phyloP scores from a whole-genome alignment of 2,329 filamentous ascomycete genomes.

The Boeremia exigua region DNA sequence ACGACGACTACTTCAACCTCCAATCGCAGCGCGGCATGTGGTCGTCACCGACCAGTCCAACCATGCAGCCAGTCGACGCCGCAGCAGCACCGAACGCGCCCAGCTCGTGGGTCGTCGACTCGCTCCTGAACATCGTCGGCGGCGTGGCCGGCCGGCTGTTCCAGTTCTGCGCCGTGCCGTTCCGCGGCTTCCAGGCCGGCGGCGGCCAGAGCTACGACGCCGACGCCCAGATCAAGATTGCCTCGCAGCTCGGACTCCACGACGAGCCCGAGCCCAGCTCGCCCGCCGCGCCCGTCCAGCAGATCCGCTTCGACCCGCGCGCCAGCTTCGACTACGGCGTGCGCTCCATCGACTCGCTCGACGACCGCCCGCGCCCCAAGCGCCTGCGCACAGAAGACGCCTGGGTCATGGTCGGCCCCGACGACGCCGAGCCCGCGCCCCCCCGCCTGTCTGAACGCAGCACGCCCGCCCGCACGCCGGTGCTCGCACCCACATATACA shows the following conservation, averaged over 20 bases:
- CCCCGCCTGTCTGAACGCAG: slow-evolving; percentile 46
- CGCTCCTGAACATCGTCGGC: slow-evolving; percentile 67
- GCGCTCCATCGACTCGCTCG: slow-evolving; percentile 54
- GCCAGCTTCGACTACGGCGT: slow-evolving; percentile 53
- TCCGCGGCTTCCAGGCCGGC: slow-evolving; percentile 86
- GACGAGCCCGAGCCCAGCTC: slow-evolving; percentile 23
- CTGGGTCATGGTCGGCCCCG: slow-evolving; percentile 56
- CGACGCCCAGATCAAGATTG: slow-evolving; percentile 42
- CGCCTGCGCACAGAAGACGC: slow-evolving; percentile 55
- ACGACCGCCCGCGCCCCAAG: slow-evolving; percentile 55
- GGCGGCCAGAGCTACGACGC: slow-evolving; percentile 76
- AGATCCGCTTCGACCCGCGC: slow-evolving; percentile 23
- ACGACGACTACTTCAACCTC: slow-evolving; percentile 50
- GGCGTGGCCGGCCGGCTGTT: slow-evolving; percentile 78
- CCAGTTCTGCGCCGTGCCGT: slow-evolving; percentile 78
- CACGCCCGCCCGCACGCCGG: slow-evolving; percentile 29
- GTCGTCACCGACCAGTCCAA: slow-evolving; percentile 39
- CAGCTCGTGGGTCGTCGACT: slow-evolving; percentile 34
- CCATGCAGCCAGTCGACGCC: slow-evolving; percentile 22
- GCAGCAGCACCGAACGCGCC: slow-evolving; percentile 26
- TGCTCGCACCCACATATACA: slow-evolving; percentile 43
- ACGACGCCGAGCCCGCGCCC: slow-evolving; percentile 48
- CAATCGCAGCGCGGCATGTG: slow-evolving; percentile 47
- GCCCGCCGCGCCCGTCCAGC: slow-evolving; percentile 27
- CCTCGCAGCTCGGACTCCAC: slow-evolving; percentile 30